Evolutionary conservation across 1,139 yeast genomes (phyloP), one percentile per base, ranked within the genome.

Genomic region (Kurtzmaniella natalensis): DNA sequence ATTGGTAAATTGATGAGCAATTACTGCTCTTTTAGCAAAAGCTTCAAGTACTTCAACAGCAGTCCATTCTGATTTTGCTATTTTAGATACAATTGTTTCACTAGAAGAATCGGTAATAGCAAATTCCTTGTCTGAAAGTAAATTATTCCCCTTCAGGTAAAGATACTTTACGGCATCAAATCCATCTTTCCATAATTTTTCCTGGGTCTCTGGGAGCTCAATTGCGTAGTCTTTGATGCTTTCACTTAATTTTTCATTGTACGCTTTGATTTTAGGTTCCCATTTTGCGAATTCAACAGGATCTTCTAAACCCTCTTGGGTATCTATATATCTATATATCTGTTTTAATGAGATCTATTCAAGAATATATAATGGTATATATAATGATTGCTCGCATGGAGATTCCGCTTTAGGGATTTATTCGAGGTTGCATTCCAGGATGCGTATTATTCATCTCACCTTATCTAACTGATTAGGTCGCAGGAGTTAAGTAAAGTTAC

Each of bases 41-140:
- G 80, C 78, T 28, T 59, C 58, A 42, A 64, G 65, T 23, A 74
- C 76, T 36, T 70, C 64, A 11, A 65, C 72, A 0, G 78, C 59
- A 3, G 68, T 54, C 41, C 50, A 58, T 34, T 57, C 50, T 1
- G 64, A 61, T 10, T 32, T 36, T 3, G 57, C 40, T 10, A 49
- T 37, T 18, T 46, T 45, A 19, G 15, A 19, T 14, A 21, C 26
- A 13, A 31, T 18, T 7, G 25, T 26, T 21, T n/a, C 17, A 18
- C 30, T 36, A 37, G 15, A 18, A 14, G 30, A 28, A 28, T 32
- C 32, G 42, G 28, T 46, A 37, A 35, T 56, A 60, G n/a, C 19
- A 17, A 17, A 25, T 41, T 66, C 70, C 15, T 50, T 41, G 4
- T 46, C 38, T 18, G 57, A 52, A 18, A 65, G 45, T 4, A 43